These are phyloP conservation scores for Funneliformis mosseae DNA, from an alignment of 192 early-diverging fungal species.

Conservation along the genomic window DNA sequence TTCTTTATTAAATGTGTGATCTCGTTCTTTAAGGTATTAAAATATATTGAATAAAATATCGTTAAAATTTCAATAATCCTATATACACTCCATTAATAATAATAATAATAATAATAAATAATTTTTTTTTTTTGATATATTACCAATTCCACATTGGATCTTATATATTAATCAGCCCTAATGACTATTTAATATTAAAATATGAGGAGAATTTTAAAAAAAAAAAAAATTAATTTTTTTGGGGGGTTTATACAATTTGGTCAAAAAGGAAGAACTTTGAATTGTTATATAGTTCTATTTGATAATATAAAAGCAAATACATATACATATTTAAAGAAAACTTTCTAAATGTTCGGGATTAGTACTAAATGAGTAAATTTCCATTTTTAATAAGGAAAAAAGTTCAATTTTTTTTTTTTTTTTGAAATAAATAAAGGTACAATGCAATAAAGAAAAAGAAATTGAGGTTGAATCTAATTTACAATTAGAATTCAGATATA, in stretches of 20 bases:
- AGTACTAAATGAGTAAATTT: too few relatives aligned
- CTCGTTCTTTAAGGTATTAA: background rate
- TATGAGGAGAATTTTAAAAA: too few relatives aligned
- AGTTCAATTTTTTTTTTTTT: too few relatives aligned
- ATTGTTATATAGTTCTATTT: background rate
- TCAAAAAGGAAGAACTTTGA: background rate
- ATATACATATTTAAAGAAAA: too few relatives aligned
- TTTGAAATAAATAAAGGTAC: too few relatives aligned
- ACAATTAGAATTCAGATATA: too few relatives aligned
- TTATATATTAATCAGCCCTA: background rate
- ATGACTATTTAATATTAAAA: background rate
- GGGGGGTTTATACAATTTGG: background rate
- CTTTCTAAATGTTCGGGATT: too few relatives aligned
- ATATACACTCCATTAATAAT: background rate
- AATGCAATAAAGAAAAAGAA: too few relatives aligned
- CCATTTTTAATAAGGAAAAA: too few relatives aligned
- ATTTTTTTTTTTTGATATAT: background rate
- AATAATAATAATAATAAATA: background rate
- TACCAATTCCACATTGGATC: background rate
- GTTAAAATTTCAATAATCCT: background rate
- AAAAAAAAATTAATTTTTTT: background rate
- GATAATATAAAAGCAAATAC: background rate
- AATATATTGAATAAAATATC: background rate
- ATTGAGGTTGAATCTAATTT: too few relatives aligned
- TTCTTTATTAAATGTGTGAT: background rate